Evolutionary conservation across 345 rosid genomes (phyloP).

Genomic region (Bruguiera gymnorhiza): DNA sequence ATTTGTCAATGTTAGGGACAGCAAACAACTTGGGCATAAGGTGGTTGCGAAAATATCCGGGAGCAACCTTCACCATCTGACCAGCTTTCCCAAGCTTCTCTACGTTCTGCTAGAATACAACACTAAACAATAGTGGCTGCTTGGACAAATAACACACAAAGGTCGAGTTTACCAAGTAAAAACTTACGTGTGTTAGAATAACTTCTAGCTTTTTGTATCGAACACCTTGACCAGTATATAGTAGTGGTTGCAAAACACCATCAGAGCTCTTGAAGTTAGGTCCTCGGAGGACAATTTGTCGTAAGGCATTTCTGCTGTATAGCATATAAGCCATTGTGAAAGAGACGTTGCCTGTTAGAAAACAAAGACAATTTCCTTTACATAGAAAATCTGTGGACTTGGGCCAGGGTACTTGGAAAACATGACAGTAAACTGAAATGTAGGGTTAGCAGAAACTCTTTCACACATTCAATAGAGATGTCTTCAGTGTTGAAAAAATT

Average conservation of each 20-base stretch:
- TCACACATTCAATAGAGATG: too few relatives aligned
- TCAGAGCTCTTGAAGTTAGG: slow-evolving; percentile 27
- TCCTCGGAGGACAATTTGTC: slow-evolving; percentile 35
- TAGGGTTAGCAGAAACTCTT: too few relatives aligned
- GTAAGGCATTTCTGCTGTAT: slow-evolving; percentile 41
- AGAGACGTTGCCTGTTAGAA: slow-evolving; percentile 3
- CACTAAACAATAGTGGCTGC: background rate
- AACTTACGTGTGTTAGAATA: slow-evolving; percentile 77
- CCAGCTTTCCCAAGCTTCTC: slow-evolving; percentile 97
- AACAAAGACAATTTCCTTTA: background rate
- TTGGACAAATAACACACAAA: background rate
- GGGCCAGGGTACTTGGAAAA: too few relatives aligned
- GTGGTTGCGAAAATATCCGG: slow-evolving; percentile 87
- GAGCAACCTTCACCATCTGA: slow-evolving; percentile 87
- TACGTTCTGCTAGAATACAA: slow-evolving; percentile 43
- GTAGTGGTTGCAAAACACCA: slow-evolving; percentile 49
- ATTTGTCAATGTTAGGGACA: slow-evolving; percentile 90
- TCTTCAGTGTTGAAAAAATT: background rate
- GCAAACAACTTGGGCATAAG: slow-evolving; percentile 94
- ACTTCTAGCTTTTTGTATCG: slow-evolving; percentile 79
- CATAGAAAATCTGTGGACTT: too few relatives aligned
- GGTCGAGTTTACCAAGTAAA: background rate
- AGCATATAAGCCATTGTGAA: slow-evolving; percentile 40
- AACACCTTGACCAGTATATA: slow-evolving; percentile 76
- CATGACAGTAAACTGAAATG: too few relatives aligned